phyloP scores from a whole-genome alignment of 2,329 filamentous ascomycete species.

The Penicillium sp. region DNA sequence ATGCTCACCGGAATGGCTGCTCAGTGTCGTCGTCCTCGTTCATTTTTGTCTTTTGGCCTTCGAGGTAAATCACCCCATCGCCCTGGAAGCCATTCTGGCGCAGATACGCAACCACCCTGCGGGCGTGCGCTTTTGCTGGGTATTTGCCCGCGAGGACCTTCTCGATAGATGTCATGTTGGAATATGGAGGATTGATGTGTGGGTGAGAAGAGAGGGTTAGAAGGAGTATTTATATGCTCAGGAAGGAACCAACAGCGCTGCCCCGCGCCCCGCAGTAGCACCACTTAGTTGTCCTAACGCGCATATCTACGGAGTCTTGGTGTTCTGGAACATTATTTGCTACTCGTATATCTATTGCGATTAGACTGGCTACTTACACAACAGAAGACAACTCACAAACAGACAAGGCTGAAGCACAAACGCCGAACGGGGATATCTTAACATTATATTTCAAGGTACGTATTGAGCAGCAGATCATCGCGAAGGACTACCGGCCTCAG shows the following conservation, averaged over 20 bases:
- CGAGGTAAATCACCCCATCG: constrained; percentile 77
- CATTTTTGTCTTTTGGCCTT: constrained; percentile 75
- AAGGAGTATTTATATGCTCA: too few relatives aligned
- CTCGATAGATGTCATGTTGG: constrained; percentile 30
- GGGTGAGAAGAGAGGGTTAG: not conserved
- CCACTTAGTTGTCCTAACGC: too few relatives aligned
- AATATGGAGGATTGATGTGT: not conserved
- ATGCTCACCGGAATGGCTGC: constrained; percentile 67
- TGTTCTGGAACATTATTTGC: not conserved
- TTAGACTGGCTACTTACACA: not conserved
- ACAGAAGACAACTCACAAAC: not conserved
- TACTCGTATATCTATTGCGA: not conserved
- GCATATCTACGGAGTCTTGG: not conserved
- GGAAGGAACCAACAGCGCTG: not conserved
- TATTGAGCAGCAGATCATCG: not conserved
- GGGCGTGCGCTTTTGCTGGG: constrained; percentile 83
- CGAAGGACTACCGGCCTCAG: constrained; percentile 7
- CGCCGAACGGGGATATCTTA: not conserved
- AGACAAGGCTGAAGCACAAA: not conserved
- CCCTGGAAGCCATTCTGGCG: constrained; percentile 59
- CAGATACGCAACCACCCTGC: constrained; percentile 76
- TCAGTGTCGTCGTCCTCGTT: constrained; percentile 86
- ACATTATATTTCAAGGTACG: not conserved
- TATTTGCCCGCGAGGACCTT: constrained; percentile 56
- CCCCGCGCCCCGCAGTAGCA: not conserved